Conservation (phyloP, 2,329 filamentous ascomycete species). For the Botryotinia calthae region DNA sequence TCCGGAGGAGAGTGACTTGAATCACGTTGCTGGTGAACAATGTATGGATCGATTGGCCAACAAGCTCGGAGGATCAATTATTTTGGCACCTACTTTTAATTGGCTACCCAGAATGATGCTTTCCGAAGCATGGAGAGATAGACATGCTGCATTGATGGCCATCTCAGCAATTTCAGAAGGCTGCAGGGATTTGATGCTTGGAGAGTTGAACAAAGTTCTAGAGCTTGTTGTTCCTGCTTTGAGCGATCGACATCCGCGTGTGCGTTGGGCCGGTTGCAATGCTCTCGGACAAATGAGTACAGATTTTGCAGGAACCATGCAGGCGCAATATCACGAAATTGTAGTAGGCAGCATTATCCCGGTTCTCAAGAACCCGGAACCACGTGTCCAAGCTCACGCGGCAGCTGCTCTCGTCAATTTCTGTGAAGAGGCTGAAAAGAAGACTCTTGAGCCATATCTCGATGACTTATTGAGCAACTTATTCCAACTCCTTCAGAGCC, state of each 20-base stretch:
- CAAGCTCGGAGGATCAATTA: conserved; percentile 91
- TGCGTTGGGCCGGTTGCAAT: conserved; percentile 96
- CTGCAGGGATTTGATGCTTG: conserved; percentile 92
- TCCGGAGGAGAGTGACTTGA: conserved; percentile 91
- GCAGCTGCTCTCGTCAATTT: conserved; percentile 98
- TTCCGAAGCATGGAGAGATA: conserved; percentile 89
- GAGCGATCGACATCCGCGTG: conserved; percentile 84
- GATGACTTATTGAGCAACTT: conserved; percentile 82
- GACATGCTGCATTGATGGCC: conserved; percentile 96
- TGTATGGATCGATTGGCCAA: conserved; percentile 97
- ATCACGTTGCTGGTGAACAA: conserved; percentile 96
- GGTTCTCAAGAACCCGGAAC: conserved; percentile 84
- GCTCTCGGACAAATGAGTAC: conserved; percentile 99
- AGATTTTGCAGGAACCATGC: conserved; percentile 97
- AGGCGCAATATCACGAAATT: conserved; percentile 86
- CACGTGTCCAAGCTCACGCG: conserved; percentile 92
- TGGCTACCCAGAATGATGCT: conserved; percentile 99
- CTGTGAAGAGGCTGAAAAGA: conserved; percentile 95
- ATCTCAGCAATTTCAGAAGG: conserved; percentile 98
- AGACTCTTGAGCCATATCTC: conserved; percentile 86
- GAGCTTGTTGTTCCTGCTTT: conserved; percentile 92
- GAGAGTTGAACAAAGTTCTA: conserved; percentile 88
- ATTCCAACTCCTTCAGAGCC: conserved; percentile 82
- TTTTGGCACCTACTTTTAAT: conserved; percentile 88
- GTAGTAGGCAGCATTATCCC: conserved; percentile 91